These are phyloP conservation scores for Fusarium sp. DNA, from an alignment of 2,329 filamentous ascomycete species.

Conservation along the genomic window DNA sequence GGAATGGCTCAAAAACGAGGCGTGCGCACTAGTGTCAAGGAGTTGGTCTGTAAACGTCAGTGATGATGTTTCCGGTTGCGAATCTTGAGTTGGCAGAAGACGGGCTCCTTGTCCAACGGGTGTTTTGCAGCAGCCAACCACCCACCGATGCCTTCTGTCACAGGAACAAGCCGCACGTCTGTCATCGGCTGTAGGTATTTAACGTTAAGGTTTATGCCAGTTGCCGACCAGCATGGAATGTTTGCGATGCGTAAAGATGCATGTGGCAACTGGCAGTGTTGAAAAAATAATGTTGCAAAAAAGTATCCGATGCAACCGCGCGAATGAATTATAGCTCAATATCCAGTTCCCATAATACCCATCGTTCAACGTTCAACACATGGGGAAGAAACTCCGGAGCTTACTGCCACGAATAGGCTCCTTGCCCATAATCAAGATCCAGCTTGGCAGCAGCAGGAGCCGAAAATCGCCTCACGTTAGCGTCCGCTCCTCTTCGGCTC, in stretches of 20 bases:
- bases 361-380: background rate
- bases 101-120: conserved; percentile 18
- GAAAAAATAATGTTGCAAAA: background rate
- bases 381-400: conserved; percentile 5
- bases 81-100: background rate
- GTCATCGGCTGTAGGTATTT: conserved; percentile 15
- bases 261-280: conserved; percentile 3
- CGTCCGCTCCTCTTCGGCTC: conserved; percentile 24
- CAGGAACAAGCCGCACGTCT: conserved; percentile 1
- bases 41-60: conserved; percentile 26
- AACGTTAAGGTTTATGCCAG: conserved; percentile 34
- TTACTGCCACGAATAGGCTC: background rate
- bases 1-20: conserved; percentile 21
- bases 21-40: conserved; percentile 7
- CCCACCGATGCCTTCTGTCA: background rate
- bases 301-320: background rate
- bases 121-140: background rate
- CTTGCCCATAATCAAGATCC: background rate
- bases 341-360: background rate
- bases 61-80: conserved; percentile 33
- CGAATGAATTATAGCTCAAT: background rate
- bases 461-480: conserved; percentile 32
- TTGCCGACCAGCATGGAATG: conserved; percentile 13
- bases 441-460: conserved; percentile 9
- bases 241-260: conserved; percentile 1